phyloP scores from a whole-genome alignment of 352 stramenopile species.

The Phytopythium delawarense region DNA sequence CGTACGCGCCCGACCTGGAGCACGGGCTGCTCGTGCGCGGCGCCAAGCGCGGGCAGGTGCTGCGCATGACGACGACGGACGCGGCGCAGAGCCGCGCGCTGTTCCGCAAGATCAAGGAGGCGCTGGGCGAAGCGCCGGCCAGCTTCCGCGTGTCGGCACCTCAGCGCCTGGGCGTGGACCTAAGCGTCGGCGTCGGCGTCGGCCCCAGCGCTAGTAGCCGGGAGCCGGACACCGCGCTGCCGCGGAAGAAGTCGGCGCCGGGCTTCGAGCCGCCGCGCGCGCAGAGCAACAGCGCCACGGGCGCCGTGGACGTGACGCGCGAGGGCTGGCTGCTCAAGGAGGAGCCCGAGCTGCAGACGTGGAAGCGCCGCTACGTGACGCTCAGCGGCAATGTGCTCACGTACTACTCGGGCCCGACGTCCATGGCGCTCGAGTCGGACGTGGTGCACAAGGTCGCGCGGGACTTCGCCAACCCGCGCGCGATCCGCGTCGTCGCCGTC shows the following conservation, averaged over 20 bases:
- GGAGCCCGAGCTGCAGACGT: conserved; percentile 18
- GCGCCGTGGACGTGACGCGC: not conserved
- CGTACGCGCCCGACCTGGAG: conserved; percentile 37
- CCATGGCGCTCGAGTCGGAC: conserved; percentile 23
- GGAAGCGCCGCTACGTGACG: conserved; percentile 55
- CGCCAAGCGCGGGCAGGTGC: conserved; percentile 39
- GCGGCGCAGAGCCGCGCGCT: conserved; percentile 51
- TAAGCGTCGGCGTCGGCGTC: not conserved
- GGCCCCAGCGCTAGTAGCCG: not conserved
- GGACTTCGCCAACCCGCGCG: conserved; percentile 18
- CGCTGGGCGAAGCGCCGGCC: conserved; percentile 24
- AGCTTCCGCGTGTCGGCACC: conserved; percentile 14
- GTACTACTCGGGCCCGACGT: conserved; percentile 38
- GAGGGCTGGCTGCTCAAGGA: conserved; percentile 45
- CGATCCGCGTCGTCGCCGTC: conserved; percentile 12
- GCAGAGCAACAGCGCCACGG: not conserved
- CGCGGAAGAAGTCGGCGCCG: conserved; percentile 4
- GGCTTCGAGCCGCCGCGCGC: not conserved
- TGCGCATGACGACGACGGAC: conserved; percentile 60
- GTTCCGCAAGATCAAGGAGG: conserved; percentile 40
- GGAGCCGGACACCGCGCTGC: not conserved
- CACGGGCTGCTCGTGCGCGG: conserved; percentile 61
- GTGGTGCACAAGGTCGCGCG: conserved; percentile 19
- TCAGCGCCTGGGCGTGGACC: not conserved
- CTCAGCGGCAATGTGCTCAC: conserved; percentile 43